A percentile compares a stretch with the other conserved stretches of the same genome.
Evolutionary conservation across 352 stramenopile genomes (phyloP).

Genomic region (Plasmopara viticola): DNA sequence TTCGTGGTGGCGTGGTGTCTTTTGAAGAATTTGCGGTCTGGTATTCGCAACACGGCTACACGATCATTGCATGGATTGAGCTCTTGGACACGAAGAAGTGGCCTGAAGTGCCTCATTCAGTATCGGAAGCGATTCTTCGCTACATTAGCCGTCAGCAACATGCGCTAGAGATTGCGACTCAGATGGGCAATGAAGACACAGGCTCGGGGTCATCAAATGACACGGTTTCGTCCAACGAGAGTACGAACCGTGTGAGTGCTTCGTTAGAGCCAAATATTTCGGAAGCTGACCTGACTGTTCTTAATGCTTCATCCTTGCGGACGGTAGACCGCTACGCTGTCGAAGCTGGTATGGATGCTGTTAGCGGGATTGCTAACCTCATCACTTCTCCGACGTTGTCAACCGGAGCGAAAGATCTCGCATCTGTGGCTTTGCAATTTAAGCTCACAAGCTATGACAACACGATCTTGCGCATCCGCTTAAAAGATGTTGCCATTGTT

Average conservation of each 20-base stretch:
- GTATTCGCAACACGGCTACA: constrained; percentile 79
- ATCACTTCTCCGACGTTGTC: constrained; percentile 50
- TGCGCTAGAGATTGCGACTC: constrained; percentile 36
- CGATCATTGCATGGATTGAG: constrained; percentile 84
- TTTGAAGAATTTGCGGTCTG: constrained; percentile 84
- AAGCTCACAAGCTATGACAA: constrained; percentile 85
- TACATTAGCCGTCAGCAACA: constrained; percentile 72
- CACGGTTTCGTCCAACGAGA: constrained; percentile 65
- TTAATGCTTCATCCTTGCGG: constrained; percentile 24
- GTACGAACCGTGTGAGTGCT: constrained; percentile 25
- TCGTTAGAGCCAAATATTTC: constrained; percentile 44
- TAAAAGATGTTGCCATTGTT: constrained; percentile 82
- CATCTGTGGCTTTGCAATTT: constrained; percentile 75
- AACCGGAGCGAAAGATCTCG: constrained; percentile 45
- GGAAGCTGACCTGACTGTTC: constrained; percentile 34
- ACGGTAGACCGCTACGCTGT: constrained; percentile 32
- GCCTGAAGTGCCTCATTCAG: constrained; percentile 50
- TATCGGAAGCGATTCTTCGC: constrained; percentile 66
- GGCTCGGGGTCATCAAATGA: constrained; percentile 55
- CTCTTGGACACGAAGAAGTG: constrained; percentile 81
- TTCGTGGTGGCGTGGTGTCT: constrained; percentile 65
- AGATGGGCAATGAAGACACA: constrained; percentile 32
- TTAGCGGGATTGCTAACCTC: constrained; percentile 50
- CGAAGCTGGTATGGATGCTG: constrained; percentile 46
- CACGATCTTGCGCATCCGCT: constrained; percentile 65